Evolutionary conservation across 805 yeast genomes (phyloP).

Genomic region (Saccharomycopsis babjevae): DNA sequence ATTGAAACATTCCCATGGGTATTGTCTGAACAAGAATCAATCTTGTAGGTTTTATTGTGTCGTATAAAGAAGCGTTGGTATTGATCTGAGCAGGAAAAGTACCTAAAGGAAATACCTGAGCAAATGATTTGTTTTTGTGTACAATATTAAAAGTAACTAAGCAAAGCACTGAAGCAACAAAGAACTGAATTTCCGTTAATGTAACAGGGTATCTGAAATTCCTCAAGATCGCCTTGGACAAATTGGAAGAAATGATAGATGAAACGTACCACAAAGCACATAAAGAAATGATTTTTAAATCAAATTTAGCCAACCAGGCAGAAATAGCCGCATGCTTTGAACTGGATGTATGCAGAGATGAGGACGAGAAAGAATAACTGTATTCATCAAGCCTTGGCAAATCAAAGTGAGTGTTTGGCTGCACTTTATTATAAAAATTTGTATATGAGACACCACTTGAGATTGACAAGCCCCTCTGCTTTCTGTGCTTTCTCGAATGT

Average conservation of each 20-base stretch:
- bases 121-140: conserved; percentile 26
- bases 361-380: background rate
- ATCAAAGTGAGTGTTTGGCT: background rate
- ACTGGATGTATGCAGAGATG: background rate
- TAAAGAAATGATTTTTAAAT: conserved; percentile 33
- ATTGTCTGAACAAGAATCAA: conserved; percentile 54
- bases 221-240: conserved; percentile 67
- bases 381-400: background rate
- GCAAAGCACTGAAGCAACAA: conserved; percentile 59
- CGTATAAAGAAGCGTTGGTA: conserved; percentile 25
- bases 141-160: conserved; percentile 32
- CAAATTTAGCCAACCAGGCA: background rate
- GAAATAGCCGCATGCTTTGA: background rate
- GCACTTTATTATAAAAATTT: conserved; percentile 12
- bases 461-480: conserved; percentile 14
- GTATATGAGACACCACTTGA: conserved; percentile 18
- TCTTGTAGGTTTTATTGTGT: conserved; percentile 45
- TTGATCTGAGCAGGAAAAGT: conserved; percentile 26
- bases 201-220: conserved; percentile 76
- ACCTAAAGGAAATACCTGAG: conserved; percentile 26
- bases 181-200: conserved; percentile 78
- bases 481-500: background rate
- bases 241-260: conserved; percentile 72
- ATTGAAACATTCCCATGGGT: conserved; percentile 94
- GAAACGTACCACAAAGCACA: conserved; percentile 75